A percentile compares a stretch with the other conserved stretches of the same genome.
Conservation (phyloP, 371 early-diverging fungal genomes). For the Dichotomocladium elegans region DNA sequence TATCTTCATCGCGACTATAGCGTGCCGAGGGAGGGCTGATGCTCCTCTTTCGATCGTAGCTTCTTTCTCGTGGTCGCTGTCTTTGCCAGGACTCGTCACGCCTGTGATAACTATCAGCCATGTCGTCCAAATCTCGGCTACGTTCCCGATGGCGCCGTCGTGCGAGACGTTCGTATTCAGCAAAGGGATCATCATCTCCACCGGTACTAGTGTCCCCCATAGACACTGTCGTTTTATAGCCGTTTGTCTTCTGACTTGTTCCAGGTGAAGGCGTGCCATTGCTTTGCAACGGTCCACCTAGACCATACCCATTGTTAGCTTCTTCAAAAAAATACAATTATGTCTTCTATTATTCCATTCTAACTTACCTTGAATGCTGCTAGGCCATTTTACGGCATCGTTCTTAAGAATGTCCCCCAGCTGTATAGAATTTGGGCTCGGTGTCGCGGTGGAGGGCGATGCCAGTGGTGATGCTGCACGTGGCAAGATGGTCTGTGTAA, state of each 20-base stretch:
- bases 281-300: too few relatives aligned
- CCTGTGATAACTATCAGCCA: background rate
- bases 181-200: conserved; percentile 35
- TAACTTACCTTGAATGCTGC: background rate
- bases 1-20: too few relatives aligned
- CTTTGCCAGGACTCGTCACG: too few relatives aligned
- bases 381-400: background rate
- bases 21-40: background rate
- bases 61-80: too few relatives aligned
- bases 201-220: too few relatives aligned
- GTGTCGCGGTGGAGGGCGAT: background rate
- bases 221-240: too few relatives aligned
- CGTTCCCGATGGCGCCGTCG: conserved; percentile 11
- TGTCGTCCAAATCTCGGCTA: conserved; percentile 7
- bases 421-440: background rate
- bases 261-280: too few relatives aligned
- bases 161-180: conserved; percentile 34
- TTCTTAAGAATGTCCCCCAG: background rate
- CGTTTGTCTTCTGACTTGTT: too few relatives aligned
- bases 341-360: background rate
- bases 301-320: too few relatives aligned
- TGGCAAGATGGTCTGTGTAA: too few relatives aligned
- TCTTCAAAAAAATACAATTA: background rate
- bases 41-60: too few relatives aligned
- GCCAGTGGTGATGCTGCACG: background rate